Conservation (phyloP, 768 basidiomycete species). For the Russula abietina region DNA sequence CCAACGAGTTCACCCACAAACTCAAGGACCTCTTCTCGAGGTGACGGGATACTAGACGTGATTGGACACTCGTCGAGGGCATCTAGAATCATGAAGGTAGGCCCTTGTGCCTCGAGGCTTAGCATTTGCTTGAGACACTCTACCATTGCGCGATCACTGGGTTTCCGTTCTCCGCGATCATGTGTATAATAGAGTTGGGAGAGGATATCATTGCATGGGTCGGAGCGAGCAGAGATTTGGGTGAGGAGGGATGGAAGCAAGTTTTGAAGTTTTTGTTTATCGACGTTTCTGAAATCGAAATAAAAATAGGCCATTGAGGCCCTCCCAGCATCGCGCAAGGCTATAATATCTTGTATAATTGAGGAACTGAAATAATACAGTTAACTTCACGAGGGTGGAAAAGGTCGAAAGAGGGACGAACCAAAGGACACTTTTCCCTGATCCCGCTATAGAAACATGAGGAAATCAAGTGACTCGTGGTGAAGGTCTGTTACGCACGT, state of each 20-base stretch:
- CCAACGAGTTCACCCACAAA: too few relatives aligned
- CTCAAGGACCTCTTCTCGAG: too few relatives aligned
- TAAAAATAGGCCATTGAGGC: not conserved
- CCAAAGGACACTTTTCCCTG: not conserved
- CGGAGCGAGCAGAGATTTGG: not conserved
- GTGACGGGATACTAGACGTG: too few relatives aligned
- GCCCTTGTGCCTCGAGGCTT: not conserved
- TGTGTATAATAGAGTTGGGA: not conserved
- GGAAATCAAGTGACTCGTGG: not conserved
- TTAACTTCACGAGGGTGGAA: not conserved
- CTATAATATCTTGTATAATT: not conserved
- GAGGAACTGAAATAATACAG: not conserved
- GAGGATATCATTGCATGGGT: not conserved
- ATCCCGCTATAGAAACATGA: not conserved
- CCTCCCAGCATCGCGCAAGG: not conserved
- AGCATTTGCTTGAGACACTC: not conserved
- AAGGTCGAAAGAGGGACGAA: not conserved
- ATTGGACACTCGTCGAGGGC: too few relatives aligned
- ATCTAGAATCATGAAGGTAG: not conserved
- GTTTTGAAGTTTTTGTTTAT: not conserved
- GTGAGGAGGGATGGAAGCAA: not conserved
- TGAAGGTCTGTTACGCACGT: not conserved
- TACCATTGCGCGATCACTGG: not conserved
- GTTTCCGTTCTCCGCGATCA: not conserved
- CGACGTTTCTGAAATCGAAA: not conserved